Evolutionary conservation across 192 early-diverging fungal species (phyloP).

Genomic region (Coemansia furcata): DNA sequence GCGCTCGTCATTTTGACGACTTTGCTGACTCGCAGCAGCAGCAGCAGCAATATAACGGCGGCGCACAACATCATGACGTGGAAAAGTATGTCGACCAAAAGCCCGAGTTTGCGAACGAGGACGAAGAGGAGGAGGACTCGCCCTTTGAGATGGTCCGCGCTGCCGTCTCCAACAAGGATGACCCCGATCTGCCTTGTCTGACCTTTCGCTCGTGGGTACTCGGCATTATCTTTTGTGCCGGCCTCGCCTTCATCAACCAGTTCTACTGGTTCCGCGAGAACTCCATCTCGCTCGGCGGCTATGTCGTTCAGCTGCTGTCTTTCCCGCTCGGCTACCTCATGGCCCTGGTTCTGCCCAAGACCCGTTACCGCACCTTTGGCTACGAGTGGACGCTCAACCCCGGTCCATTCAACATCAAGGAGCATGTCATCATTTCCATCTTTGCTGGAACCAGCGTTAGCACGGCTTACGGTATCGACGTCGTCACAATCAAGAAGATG

Average conservation of each 20-base stretch:
- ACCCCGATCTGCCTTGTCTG: conserved; percentile 60
- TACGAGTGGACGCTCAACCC: conserved; percentile 68
- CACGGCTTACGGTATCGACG: conserved; percentile 73
- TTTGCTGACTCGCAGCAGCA: background rate
- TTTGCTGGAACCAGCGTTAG: conserved; percentile 70
- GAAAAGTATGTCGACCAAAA: conserved; percentile 2
- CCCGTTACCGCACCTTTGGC: conserved; percentile 54
- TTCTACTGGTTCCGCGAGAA: conserved; percentile 88
- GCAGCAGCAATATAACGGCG: background rate
- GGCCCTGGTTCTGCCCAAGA: conserved; percentile 60
- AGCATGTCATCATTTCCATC: conserved; percentile 80
- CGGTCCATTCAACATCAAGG: conserved; percentile 87
- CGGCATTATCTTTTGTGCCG: conserved; percentile 63
- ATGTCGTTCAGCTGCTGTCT: conserved; percentile 71
- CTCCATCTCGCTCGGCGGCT: conserved; percentile 63
- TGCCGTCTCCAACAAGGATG: conserved; percentile 68
- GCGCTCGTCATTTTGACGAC: conserved; percentile 5
- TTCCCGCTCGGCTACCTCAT: conserved; percentile 72
- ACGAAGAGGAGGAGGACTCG: conserved; percentile 40
- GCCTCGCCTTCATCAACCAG: conserved; percentile 71
- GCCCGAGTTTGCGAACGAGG: conserved; percentile 4
- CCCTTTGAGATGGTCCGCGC: conserved; percentile 74
- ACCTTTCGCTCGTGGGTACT: conserved; percentile 77
- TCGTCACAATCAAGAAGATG: conserved; percentile 65
- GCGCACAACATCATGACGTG: background rate